Evolutionary conservation across 2,329 filamentous ascomycete genomes (phyloP).

Genomic region (Scedosporium minutisporum): DNA sequence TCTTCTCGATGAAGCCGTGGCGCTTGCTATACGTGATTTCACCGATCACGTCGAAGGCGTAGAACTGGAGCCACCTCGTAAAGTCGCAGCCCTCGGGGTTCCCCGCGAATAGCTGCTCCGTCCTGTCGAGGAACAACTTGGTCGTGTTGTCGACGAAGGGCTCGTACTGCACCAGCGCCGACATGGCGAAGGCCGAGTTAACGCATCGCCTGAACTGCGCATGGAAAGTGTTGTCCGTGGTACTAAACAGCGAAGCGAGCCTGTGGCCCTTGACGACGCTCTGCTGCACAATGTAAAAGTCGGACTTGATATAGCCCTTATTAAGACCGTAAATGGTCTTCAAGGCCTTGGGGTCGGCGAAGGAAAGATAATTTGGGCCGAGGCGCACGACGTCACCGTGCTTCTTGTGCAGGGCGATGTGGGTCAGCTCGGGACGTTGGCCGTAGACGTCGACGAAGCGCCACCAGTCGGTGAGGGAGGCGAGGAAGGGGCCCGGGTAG

Average conservation of each 20-base stretch:
- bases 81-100: slow-evolving; percentile 47
- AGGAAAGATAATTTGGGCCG: slow-evolving; percentile 65
- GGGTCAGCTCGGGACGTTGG: slow-evolving; percentile 56
- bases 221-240: slow-evolving; percentile 66
- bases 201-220: slow-evolving; percentile 65
- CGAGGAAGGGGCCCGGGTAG: slow-evolving; percentile 64
- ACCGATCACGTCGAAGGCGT: slow-evolving; percentile 74
- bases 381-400: slow-evolving; percentile 66
- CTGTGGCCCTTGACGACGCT: slow-evolving; percentile 58
- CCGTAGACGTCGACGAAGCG: slow-evolving; percentile 59
- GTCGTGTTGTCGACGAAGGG: slow-evolving; percentile 70
- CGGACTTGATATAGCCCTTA: slow-evolving; percentile 72
- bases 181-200: slow-evolving; percentile 71
- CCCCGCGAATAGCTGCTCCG: slow-evolving; percentile 42
- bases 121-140: slow-evolving; percentile 58
- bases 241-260: slow-evolving; percentile 66
- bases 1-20: slow-evolving; percentile 65
- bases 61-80: slow-evolving; percentile 66
- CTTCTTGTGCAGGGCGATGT: slow-evolving; percentile 57
- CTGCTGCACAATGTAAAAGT: slow-evolving; percentile 74
- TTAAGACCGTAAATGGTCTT: slow-evolving; percentile 74
- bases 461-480: slow-evolving; percentile 59
- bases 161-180: slow-evolving; percentile 66
- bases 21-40: slow-evolving; percentile 68
- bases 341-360: slow-evolving; percentile 62